Base-by-base conservation (phyloP, 306 rosid genomes). In the Sphenostylis stenocarpa region DNA sequence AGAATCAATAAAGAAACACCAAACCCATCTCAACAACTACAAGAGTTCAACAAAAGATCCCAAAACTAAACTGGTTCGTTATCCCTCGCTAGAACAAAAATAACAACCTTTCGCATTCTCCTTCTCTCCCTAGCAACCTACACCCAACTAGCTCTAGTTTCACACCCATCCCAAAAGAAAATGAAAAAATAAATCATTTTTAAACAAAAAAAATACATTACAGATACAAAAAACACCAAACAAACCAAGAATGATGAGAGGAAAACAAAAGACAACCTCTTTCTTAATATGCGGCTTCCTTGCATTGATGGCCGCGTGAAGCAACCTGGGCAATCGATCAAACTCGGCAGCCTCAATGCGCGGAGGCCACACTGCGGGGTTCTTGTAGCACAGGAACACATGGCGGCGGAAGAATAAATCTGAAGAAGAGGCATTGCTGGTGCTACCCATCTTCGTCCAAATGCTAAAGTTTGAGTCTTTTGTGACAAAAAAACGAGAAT, bases 261-360 rank as follows among this genome's bases (percentile, higher is more conserved):
- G 1, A 60, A 29, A 60, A 28, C 24, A 64, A 64, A 12, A 65
- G 51, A 2, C n/a, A 39, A 91, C 97, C 89, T 88, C 85, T 80
- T 85, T 88, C 75, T 69, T 84, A 84, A 92, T 90, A 70, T 88
- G 86, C 16, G 41, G 70, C 82, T 84, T 92, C 76, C 88, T 83
- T 0, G 96, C 86, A 85, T 82, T 41, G 20, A 92, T 88, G 8
- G 97, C 97, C 5, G 93, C 96, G 19, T 88, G 82, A 12, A 92
- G 97, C 77, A 92, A 60, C 84, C 96, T 84, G 2, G 97, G 97
- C 51, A 92, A 64, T 44, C 97, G 92, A 86, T 92, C 96, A 33
- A 90, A 90, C 85, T 92, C 96, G 0, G 97, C 93, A n/a, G 96
- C 96, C 85, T 90, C 97, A 77, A 92, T 90, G 75, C 96, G 85